These are phyloP conservation scores for Handroanthus guayacan DNA, from an alignment of 257 asterid genomes.

Conservation along the genomic window DNA sequence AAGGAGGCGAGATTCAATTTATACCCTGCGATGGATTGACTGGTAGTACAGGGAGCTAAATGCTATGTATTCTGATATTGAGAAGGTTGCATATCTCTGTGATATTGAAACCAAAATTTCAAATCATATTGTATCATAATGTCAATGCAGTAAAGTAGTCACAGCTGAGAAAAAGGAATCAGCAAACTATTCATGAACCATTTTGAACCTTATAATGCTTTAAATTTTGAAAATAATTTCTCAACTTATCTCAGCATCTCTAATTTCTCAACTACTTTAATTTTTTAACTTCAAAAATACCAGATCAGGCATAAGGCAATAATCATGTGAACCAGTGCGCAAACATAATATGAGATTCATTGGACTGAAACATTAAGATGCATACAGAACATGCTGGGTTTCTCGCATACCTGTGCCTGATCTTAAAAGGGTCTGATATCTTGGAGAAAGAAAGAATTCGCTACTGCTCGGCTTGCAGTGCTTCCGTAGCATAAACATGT, in stretches of 20 bases:
- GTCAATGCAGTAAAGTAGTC: too few relatives aligned
- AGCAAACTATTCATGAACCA: too few relatives aligned
- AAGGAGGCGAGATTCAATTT: too few relatives aligned
- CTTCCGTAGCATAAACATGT: not conserved
- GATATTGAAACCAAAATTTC: too few relatives aligned
- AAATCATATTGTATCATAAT: too few relatives aligned
- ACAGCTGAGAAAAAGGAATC: too few relatives aligned
- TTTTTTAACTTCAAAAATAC: not conserved
- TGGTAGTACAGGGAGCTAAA: too few relatives aligned
- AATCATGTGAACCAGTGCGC: not conserved
- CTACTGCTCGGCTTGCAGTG: not conserved
- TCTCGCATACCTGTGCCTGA: not conserved
- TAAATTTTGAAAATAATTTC: too few relatives aligned
- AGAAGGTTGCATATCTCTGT: too few relatives aligned
- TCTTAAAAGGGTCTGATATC: not conserved
- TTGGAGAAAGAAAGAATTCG: not conserved
- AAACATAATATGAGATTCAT: not conserved
- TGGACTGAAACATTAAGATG: not conserved
- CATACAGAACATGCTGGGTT: not conserved
- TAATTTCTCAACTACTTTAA: conserved; percentile 4
- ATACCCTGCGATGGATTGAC: too few relatives aligned
- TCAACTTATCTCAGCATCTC: not conserved
- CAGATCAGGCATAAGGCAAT: not conserved
- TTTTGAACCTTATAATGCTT: too few relatives aligned
- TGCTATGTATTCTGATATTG: too few relatives aligned